These are phyloP conservation scores for Vaccinium macrocarpon DNA, from an alignment of 148 eudicot genomes.

Conservation along the genomic window DNA sequence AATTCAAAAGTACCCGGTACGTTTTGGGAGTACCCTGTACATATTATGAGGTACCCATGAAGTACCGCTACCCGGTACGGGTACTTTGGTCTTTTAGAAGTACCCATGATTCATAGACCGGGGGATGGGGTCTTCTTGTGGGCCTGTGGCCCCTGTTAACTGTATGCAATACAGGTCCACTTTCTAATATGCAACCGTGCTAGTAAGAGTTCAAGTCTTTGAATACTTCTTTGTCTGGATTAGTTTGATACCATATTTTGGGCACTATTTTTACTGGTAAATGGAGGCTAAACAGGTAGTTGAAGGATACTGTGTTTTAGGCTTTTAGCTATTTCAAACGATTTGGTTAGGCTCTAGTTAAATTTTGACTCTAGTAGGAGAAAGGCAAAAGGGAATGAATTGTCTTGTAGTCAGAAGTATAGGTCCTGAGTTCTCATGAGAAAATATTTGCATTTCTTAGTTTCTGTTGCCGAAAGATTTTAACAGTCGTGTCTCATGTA, in stretches of 20 bases:
- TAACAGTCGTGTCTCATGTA: background rate
- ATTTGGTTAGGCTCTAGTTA: background rate
- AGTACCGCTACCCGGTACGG: no score
- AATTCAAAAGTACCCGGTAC: no score
- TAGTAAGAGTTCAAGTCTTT: background rate
- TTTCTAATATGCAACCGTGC: background rate
- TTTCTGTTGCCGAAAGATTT: constrained; percentile 2
- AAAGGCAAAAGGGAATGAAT: background rate
- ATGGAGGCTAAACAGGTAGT: background rate
- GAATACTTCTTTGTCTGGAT: background rate
- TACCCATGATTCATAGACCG: no score
- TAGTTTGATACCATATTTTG: background rate
- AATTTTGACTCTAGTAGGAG: background rate
- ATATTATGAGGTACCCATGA: no score
- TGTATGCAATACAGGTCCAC: background rate
- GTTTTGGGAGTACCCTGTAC: no score
- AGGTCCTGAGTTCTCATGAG: background rate
- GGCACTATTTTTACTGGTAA: background rate
- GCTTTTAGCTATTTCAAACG: background rate
- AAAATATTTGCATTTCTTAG: background rate
- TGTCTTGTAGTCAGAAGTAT: background rate
- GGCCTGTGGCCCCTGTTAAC: background rate
- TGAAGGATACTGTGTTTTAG: background rate
- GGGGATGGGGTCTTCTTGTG: background rate
- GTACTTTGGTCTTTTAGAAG: no score